Evolutionary conservation across 2,329 filamentous ascomycete genomes (phyloP), one percentile per base, ranked within the genome.

Genomic region (Dactylonectria estremocensis): DNA sequence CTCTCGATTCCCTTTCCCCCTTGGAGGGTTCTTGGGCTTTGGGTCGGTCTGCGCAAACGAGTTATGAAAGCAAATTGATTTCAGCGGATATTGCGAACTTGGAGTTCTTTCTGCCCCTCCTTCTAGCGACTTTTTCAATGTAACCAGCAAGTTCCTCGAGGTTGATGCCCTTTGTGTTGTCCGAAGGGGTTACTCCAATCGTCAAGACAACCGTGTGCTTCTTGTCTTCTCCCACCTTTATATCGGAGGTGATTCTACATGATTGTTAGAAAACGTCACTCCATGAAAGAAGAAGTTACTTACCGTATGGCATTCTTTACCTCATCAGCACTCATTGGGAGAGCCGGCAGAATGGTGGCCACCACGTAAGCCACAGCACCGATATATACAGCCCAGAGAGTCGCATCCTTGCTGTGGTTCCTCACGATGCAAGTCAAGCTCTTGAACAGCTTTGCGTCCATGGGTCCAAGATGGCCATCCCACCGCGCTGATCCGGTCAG

Each of bases 401-500:
- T 74, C 2, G 83, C 80, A 54, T 84, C 80, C 2, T 69, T 67
- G 67, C 80, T 77, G 20, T 80, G 78, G 20, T 74, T 77, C 37
- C 78, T 76, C 16, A 86, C 76, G 40, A 89, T 76, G 16, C 73
- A 77, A 37, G 80, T 80, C n/a, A 89, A 77, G 6, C 81, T 81
- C 4, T 74, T 71, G 64, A 84, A 80, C 13, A 88, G 77, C 52
- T 80, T 77, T 14, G 76, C 74, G 67, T 91, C 88, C 1, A 82
- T 77, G 1, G 84, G 83, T 0, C 84, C 84, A 4, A 90, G 76
- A 53, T 88, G 87, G 2, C 89, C 90, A 18, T 90, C 92, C 90
- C 94, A 97, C 71, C 94, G 86, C 52, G 92, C 90, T 72, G 90
- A 94, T 1, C 93, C 84, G 1, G 92, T 87, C 4, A 97, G 82